Conservation (phyloP, 1,284 basidiomycete genomes). For the Limonomyces culmigenus region DNA sequence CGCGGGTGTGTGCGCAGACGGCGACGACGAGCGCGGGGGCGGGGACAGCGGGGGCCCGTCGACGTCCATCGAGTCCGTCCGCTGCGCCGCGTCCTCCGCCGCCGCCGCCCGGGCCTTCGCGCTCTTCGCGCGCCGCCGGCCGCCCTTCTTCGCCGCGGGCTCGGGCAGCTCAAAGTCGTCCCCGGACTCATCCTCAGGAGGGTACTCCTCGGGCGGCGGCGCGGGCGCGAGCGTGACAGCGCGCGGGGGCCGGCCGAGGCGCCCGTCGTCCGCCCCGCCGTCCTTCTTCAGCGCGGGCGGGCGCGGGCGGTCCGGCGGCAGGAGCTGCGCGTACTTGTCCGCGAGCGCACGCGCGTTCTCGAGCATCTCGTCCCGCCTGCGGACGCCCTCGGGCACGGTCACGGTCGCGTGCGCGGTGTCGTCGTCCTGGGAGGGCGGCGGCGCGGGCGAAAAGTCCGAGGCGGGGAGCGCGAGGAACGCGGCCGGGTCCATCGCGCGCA, state of each 20-base stretch:
- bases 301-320: slow-evolving; percentile 40
- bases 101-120: slow-evolving; percentile 5
- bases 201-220: slow-evolving; percentile 8
- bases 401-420: slow-evolving; percentile 9
- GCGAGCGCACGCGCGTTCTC: slow-evolving; percentile 46
- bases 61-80: slow-evolving; percentile 6
- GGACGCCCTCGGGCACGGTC: slow-evolving; percentile 36
- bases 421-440: slow-evolving; percentile 13
- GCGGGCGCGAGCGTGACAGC: slow-evolving; percentile 12
- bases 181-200: slow-evolving; percentile 4
- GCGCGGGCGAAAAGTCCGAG: slow-evolving; percentile 28
- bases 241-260: slow-evolving; percentile 2
- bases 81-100: slow-evolving; percentile 6
- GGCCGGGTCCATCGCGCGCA: slow-evolving; percentile 52
- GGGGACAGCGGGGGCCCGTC: slow-evolving; percentile 7
- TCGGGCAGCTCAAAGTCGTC: slow-evolving; percentile 4
- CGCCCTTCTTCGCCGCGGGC: slow-evolving; percentile 8
- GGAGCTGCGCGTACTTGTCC: slow-evolving; percentile 48
- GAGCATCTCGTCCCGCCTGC: slow-evolving; percentile 53
- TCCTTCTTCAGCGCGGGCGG: slow-evolving; percentile 12
- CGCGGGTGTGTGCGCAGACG: too few relatives aligned
- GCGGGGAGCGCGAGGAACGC: slow-evolving; percentile 49
- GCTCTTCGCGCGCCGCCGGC: slow-evolving; percentile 10
- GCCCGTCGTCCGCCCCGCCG: slow-evolving; percentile 7
- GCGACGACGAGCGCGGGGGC: slow-evolving; percentile 4